These are phyloP conservation scores for Fonsecaea nubica DNA, from an alignment of 2,329 filamentous ascomycete genomes.

Conservation along the genomic window DNA sequence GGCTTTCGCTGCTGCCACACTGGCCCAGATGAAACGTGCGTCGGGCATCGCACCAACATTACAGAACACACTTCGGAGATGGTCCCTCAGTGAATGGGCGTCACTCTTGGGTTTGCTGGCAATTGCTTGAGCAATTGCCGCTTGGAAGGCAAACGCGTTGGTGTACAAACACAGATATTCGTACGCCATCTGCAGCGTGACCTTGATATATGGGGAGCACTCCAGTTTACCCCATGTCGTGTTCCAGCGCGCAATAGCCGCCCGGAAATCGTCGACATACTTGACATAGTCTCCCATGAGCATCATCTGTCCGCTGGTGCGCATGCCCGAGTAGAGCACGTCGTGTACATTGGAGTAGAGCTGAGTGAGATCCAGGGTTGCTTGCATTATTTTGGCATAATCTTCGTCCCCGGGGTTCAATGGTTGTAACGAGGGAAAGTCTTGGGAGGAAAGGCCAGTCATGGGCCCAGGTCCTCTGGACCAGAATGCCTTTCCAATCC, in stretches of 20 bases:
- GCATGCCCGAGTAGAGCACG: conserved; percentile 73
- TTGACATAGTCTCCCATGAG: conserved; percentile 75
- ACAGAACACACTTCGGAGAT: conserved; percentile 54
- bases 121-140: conserved; percentile 64
- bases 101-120: conserved; percentile 48
- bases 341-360: conserved; percentile 77
- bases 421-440: conserved; percentile 71
- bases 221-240: conserved; percentile 70
- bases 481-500: conserved; percentile 76
- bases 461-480: conserved; percentile 72
- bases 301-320: conserved; percentile 72
- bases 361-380: conserved; percentile 73
- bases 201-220: conserved; percentile 71
- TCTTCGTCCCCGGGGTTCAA: conserved; percentile 67
- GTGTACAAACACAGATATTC: conserved; percentile 76
- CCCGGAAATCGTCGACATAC: conserved; percentile 75
- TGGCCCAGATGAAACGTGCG: conserved; percentile 70
- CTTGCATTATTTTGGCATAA: conserved; percentile 72
- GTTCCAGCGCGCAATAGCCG: conserved; percentile 73
- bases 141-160: conserved; percentile 77
- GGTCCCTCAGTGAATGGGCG: conserved; percentile 46
- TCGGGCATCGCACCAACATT: conserved; percentile 67
- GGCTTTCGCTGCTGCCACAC: conserved; percentile 68
- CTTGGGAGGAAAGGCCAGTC: conserved; percentile 67
- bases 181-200: conserved; percentile 71